A percentile compares a stretch with the other conserved stretches of the same genome.
These are phyloP conservation scores for Plectosphaerella cucumerina DNA, from an alignment of 2,329 filamentous ascomycete genomes.

Conservation along the genomic window DNA sequence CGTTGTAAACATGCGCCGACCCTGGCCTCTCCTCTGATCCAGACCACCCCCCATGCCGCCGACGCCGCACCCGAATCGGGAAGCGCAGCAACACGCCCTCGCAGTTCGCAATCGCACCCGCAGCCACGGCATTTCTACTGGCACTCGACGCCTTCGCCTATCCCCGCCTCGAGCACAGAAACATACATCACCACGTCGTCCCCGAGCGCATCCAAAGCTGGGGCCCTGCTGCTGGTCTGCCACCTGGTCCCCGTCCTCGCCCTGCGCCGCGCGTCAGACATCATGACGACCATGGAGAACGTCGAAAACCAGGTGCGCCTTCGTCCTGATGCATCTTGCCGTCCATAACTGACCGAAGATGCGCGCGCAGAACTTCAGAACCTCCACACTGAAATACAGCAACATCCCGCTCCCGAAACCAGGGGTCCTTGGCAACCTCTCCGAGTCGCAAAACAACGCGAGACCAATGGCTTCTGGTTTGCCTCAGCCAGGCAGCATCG, in stretches of 20 bases:
- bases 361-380: constrained; percentile 13
- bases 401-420: constrained; percentile 13
- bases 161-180: background rate
- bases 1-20: background rate
- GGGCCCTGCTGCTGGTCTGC: constrained; percentile 33
- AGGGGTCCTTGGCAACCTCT: constrained; percentile 35
- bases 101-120: background rate
- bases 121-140: background rate
- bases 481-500: constrained; percentile 24
- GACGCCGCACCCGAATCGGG: constrained; percentile 8
- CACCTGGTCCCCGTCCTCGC: constrained; percentile 20
- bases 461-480: constrained; percentile 39
- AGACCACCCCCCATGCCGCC: constrained; percentile 2
- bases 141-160: background rate
- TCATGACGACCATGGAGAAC: constrained; percentile 5
- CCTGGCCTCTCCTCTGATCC: background rate
- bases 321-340: background rate
- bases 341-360: background rate
- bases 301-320: constrained; percentile 8
- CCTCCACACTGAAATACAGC: constrained; percentile 15
- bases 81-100: constrained; percentile 9
- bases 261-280: constrained; percentile 16
- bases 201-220: constrained; percentile 22
- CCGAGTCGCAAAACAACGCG: constrained; percentile 57
- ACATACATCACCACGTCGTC: constrained; percentile 17